phyloP scores from a whole-genome alignment of 257 asterid species.

The Primulina eburnea region DNA sequence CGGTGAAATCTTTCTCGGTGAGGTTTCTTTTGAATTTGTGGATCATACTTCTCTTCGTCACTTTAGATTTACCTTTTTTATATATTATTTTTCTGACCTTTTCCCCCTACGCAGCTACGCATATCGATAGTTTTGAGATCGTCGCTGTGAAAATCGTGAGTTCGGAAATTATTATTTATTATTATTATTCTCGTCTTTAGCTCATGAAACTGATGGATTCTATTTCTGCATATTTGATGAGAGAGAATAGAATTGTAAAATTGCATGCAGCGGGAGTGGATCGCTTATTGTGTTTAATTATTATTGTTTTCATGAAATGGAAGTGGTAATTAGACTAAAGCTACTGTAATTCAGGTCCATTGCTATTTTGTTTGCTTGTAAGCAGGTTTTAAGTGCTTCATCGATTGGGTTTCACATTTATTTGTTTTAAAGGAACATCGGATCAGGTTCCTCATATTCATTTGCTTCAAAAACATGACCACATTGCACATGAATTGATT shows the following conservation, averaged over 20 bases:
- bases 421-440: not conserved
- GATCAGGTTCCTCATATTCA: not conserved
- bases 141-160: conserved; percentile 97
- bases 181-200: not conserved
- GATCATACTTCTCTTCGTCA: not conserved
- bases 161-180: not conserved
- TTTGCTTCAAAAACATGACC: not conserved
- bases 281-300: not conserved
- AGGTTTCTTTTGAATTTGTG: conserved; percentile 21
- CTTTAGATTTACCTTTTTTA: conserved; percentile 8
- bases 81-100: conserved; percentile 19
- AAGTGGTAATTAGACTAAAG: not conserved
- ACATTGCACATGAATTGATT: not conserved
- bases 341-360: not conserved
- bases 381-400: not conserved
- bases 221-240: conserved; percentile 3
- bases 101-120: conserved; percentile 65
- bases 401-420: not conserved
- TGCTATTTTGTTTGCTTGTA: not conserved
- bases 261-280: conserved; percentile 26
- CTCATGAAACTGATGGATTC: conserved; percentile 14
- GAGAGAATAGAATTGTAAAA: conserved; percentile 13
- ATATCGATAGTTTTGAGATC: conserved; percentile 81
- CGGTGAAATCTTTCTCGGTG: conserved; percentile 88
- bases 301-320: not conserved